These are phyloP conservation scores for Pythium diclinum DNA, from an alignment of 352 stramenopile species.

Conservation along the genomic window DNA sequence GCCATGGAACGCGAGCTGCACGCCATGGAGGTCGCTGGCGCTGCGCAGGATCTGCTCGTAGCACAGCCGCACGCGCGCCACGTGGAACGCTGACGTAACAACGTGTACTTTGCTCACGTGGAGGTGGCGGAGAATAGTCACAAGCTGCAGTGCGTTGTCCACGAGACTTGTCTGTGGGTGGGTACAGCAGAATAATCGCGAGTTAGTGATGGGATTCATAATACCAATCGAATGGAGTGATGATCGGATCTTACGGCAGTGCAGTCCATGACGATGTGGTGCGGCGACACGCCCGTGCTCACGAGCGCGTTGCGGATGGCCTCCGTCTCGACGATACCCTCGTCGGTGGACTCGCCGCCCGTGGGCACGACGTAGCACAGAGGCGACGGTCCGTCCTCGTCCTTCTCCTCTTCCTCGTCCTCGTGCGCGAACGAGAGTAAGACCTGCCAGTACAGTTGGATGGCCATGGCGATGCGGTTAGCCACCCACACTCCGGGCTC, in stretches of 20 bases:
- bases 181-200: not conserved
- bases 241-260: constrained; percentile 32
- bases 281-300: constrained; percentile 49
- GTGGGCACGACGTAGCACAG: constrained; percentile 33
- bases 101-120: constrained; percentile 35
- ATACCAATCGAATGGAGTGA: not conserved
- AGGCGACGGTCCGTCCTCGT: constrained; percentile 11
- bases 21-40: constrained; percentile 19
- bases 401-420: constrained; percentile 24
- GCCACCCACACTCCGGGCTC: constrained; percentile 34
- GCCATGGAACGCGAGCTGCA: constrained; percentile 32
- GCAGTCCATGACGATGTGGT: constrained; percentile 75
- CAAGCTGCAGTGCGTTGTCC: constrained; percentile 36
- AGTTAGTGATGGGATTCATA: not conserved
- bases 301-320: constrained; percentile 51
- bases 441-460: constrained; percentile 56
- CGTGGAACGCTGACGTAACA: constrained; percentile 38
- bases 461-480: constrained; percentile 38
- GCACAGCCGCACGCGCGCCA: constrained; percentile 30
- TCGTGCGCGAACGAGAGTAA: constrained; percentile 36
- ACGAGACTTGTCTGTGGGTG: constrained; percentile 33
- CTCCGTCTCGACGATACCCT: constrained; percentile 47
- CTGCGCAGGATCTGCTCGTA: constrained; percentile 32
- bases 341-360: constrained; percentile 36
- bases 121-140: constrained; percentile 31